Evolutionary conservation across 345 rosid species (phyloP), one percentile per base, ranked within the genome.

Genomic region (Rhodamnia argentea): DNA sequence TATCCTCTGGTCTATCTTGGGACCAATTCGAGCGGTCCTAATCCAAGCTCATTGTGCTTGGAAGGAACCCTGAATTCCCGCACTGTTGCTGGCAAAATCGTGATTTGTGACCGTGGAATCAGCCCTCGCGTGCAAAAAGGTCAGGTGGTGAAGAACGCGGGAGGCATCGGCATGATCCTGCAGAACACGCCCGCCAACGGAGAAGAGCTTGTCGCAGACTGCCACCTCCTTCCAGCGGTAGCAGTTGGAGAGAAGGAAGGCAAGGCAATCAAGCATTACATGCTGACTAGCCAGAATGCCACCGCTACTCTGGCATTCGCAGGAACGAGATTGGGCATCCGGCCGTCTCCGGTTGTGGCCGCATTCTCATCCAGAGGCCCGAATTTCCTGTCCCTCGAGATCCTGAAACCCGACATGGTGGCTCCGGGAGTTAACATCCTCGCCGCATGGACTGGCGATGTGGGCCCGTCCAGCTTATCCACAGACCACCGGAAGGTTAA

Each of bases 151-250:
- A 93, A 92, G 87, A 88, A 89, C 53, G 93, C 96, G 0, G 97
- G 98, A 47, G 98, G 98, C 4, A 59, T 94, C 7, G 98, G 96
- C 23, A 92, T 94, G 93, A 88, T 95, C 50, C 87, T 94, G 62
- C 86, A 95, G 22, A 93, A 95, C 82, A 92, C 95, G 1, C 93
- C 86, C 2, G 92, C 94, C n/a, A 95, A 96, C 64, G 99, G 99
- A 23, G 98, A 95, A 88, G 98, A 96, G 89, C 93, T 96, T 10
- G 98, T 96, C 44, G 99, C 98, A 22, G 98, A 96, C 50, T 88
- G 95, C 86, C 99, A 96, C 91, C 89, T 96, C 15, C 89, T 96
- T 56, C 99, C 99, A 8, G 92, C 98, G 6, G 94, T 94, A 70
- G 94, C 98, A 0, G 94, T 96, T 13, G 99, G 99, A 62, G 98